Base-by-base conservation (phyloP, 805 yeast species). In the Kodamaea jinghongensis region DNA sequence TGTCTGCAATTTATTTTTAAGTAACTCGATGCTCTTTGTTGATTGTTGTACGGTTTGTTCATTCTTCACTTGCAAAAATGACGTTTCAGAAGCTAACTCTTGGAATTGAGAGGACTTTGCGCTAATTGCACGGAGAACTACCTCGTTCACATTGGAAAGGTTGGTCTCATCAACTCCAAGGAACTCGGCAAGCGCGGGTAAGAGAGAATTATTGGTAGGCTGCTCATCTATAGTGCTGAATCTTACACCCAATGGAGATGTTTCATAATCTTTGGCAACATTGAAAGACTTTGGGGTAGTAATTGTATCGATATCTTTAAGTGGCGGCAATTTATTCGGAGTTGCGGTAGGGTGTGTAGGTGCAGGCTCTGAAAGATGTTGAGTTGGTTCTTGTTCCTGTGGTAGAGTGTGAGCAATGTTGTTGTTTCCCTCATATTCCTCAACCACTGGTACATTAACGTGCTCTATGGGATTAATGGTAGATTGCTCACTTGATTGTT, bases 321-420 rank as follows among this genome's bases (percentile, higher is more conserved):
- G 51, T 4, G 73, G 63, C 1, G 73, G 73, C 22, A 69, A 55
- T 17, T 59, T 51, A 44, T 67, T 68, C 56, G 61, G 62, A 0
- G 74, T 73, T 14, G 74, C 68, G 16, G 42, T 58, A 41, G 62
- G n/a, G n/a, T n/a, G n/a, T n/a, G n/a, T n/a, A n/a, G n/a, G n/a
- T n/a, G n/a, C n/a, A n/a, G n/a, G n/a, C n/a, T n/a, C n/a, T n/a
- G n/a, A n/a, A n/a, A n/a, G n/a, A n/a, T n/a, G 59, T 27, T 40
- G 43, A 17, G 39, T 31, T 34, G 25, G 14, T 14, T 13, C 26
- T 27, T 13, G 31, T 8, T n/a, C 9, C 12, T 4, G 13, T n/a
- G 23, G 23, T 8, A 20, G n/a, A n/a, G n/a, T n/a, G n/a, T n/a
- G n/a, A n/a, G 23, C 23, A 20, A 5, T 20, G 8, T 20, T 20